Base-by-base conservation (phyloP, 2,329 filamentous ascomycete genomes). In the Penicillium decumbens region DNA sequence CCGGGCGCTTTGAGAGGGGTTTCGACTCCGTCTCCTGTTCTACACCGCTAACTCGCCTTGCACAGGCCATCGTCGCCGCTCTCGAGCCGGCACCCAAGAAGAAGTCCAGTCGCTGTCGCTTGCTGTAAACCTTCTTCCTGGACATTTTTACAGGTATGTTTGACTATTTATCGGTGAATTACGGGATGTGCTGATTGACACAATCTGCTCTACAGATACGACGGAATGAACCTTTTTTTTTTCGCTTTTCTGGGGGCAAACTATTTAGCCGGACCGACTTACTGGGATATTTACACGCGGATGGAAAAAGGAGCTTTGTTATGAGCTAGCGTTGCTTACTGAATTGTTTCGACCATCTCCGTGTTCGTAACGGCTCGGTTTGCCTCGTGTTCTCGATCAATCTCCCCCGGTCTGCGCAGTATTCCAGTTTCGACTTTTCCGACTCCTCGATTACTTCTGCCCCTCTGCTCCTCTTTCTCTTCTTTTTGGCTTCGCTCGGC, bases 21-120 rank as follows among this genome's bases (percentile, higher is more conserved):
- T 27, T 15, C n/a, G 28, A 38, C 44, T 46, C 33, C 43, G 10
- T 37, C 29, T 25, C 10, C 12, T 20, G 40, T 35, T 43, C 38
- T 28, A 52, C 54, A 54, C 52, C 41, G 55, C 55, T 57, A 44
- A 55, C 45, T 50, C 27, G 27, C 7, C 18, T 27, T 24, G 39
- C 27, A 30, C 43, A 95, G 91, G 92, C 92, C 25, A 97, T 97
- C 64, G 92, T 97, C 58, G 92, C 92, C 56, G 92, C 92, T 37
- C 79, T 97, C 57, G 92, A 97, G 74, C 92, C 92, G 38, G 80
- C 83, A 52, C 84, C 85, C 47, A 93, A 92, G 80, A 90, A 89
- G 78, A 85, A 81, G 74, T 79, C 81, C 71, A 85, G 81, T 70
- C 54, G 57, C 37, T 91, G 87, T 72, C 75, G 82, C 58, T 72